Base-by-base conservation (phyloP, 768 basidiomycete species). In the Psilocybe tampanensis region DNA sequence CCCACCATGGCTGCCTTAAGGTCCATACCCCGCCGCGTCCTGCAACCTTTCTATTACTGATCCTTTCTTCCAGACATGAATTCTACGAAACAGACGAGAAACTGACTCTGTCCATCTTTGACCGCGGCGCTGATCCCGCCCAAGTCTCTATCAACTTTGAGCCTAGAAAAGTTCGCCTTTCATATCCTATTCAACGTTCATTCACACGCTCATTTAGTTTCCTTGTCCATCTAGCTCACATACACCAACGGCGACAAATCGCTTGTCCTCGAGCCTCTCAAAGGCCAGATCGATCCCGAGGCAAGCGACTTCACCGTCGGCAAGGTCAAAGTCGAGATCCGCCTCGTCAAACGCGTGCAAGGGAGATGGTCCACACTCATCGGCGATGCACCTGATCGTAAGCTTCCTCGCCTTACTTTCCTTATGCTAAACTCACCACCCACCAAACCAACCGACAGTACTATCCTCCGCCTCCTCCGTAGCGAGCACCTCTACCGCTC, bases 311-410 rank as follows among this genome's bases (percentile, higher is more conserved):
- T 76, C 68, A 84, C 84, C 11, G 85, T 95, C 17, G 85, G 92
- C 19, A 90, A 88, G 67, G 86, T 94, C 64, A 98, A 98, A 72
- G 81, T 98, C 53, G 96, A 99, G 72, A 71, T 98, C 52, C 82
- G 83, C 19, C 77, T 99, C 23, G 76, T 67, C 44, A 98, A 98
- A 75, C 76, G 76, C 59, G 80, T 72, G 0, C 72, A 71, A 3
- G 89, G 86, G 15, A 73, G 90, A 52, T 98, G 95, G 96, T 85
- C 84, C 17, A 73, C 71, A 18, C 78, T 96, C 26, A 77, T 88
- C 45, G 89, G 92, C 13, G 92, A 94, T 61, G 75, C 78, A 50
- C 86, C 88, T 44, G 90, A 91, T 79, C 79, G 90, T 92, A 69
- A 63, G 89, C 76, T 29, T 8, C 19, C 3, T 33, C 34, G 34